Base-by-base conservation (phyloP, 805 yeast genomes). In the Ogataea kodamae region DNA sequence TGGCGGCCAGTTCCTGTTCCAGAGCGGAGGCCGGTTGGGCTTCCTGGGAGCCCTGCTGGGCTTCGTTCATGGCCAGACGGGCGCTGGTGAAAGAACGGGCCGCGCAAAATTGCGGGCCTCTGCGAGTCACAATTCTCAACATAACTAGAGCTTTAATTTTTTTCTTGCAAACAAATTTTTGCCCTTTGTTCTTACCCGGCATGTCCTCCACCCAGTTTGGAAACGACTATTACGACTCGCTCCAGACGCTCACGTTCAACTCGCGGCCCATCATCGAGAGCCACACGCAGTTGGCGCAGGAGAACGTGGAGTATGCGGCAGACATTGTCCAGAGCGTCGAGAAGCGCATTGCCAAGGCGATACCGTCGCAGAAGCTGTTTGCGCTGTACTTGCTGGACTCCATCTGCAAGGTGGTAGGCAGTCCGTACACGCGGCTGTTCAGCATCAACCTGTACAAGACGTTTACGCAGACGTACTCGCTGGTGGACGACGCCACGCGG, bases 241-340 rank as follows among this genome's bases (percentile, higher is more conserved):
- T 90, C 25, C 71, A 71, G 20, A 92, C 85, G 38, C 67, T 92
- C 40, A 86, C 95, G 4, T 81, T 82, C 62, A 89, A 88, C 58
- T 86, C 96, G 6, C 70, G 87, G 39, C 97, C 97, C 8, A 84
- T 89, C 35, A 92, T 92, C 40, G 81, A 84, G 23, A 82, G 78
- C 26, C 68, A 89, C 50, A 92, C 97, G 6, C 70, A 75, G 24
- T 74, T 88, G 34, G 97, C 98, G 3, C 83, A 76, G 48, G 97
- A 92, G 54, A 86, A 87, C 55, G 71, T 77, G 13, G 72, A 74
- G 27, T 76, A 74, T 35, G 96, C 97, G 6, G 74, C 76, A 33
- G 84, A 80, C 30, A 84, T 92, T 25, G 75, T 84, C 11, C 74
- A 74, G 34, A 85, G 88, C 10, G 74, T 92, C 35, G 86, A 81